Base-by-base conservation (phyloP, 441 rosid genomes). In the Syzygium malaccense region DNA sequence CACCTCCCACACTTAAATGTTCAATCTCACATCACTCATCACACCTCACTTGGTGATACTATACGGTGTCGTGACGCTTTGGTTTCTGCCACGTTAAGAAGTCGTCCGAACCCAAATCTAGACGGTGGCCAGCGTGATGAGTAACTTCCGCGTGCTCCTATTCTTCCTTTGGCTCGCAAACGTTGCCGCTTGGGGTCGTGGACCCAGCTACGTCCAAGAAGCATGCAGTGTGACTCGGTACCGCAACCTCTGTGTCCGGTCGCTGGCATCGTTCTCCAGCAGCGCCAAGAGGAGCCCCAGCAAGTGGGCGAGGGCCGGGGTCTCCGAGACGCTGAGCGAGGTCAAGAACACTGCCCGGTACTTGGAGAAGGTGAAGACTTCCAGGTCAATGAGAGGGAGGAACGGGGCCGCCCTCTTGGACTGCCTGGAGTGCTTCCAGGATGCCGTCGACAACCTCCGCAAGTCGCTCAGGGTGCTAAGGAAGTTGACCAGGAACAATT, bases 301-400 rank as follows among this genome's bases (percentile, higher is more conserved):
- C 93, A 93, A n/a, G 90, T 98, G 99, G 99, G 96, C 99, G 3
- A 92, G 98, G 37, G 99, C 95, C 0, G 97, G 96, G 37, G 98
- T 97, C 26, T 95, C 99, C 12, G 98, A 96, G 25, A 92, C 97
- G 2, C 85, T 95, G 83, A 85, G 91, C 0, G 96, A 95, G 92
- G 95, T 91, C 90, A 95, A 95, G 91, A 89, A 86, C 19, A 90
- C 93, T 33, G 86, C 86, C 20, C 87, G 10, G 18, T 91, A 86
- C 91, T 85, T 98, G 85, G 85, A 55, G 49, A 88, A 83, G 33
- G 79, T 96, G 88, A 90, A 94, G 88, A 91, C 88, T 56, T 28
- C 56, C 9, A 62, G 86, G 14, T 80, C n/a, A 9, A 62, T 88
- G 89, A 86, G 87, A 13, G 94, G 95, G 56, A 94, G 93, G 57